phyloP scores from a whole-genome alignment of 129 eudicot genomes.

The Lactuca sativa region DNA sequence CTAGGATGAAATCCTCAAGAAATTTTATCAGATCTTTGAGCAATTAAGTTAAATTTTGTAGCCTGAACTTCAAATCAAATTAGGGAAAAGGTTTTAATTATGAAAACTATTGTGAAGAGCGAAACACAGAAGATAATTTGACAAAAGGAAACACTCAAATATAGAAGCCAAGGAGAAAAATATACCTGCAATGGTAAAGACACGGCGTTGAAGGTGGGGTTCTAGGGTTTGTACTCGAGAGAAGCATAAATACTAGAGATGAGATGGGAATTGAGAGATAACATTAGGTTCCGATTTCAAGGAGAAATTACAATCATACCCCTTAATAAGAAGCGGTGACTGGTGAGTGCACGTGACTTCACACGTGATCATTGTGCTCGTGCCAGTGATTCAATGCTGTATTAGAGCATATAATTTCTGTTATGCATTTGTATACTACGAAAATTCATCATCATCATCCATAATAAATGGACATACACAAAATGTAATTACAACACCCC shows the following conservation, averaged over 20 bases:
- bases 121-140: neutral
- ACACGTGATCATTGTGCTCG: neutral
- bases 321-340: neutral
- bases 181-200: neutral
- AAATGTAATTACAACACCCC: too few species aligned
- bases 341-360: neutral
- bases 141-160: neutral
- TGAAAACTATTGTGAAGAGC: too few species aligned
- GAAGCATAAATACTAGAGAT: neutral
- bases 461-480: too few species aligned
- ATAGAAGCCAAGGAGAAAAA: too few species aligned
- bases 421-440: too few species aligned
- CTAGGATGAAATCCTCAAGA: neutral
- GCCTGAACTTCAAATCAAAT: too few species aligned
- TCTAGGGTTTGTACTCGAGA: neutral
- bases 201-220: neutral
- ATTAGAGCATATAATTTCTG: too few species aligned
- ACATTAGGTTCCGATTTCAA: neutral
- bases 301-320: neutral
- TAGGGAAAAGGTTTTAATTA: too few species aligned
- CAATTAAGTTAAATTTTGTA: too few species aligned
- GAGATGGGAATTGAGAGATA: neutral
- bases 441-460: too few species aligned
- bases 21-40: neutral
- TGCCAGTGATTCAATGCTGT: neutral